These are phyloP conservation scores for Dendryphion nanum DNA, from an alignment of 2,329 filamentous ascomycete species.

Conservation along the genomic window DNA sequence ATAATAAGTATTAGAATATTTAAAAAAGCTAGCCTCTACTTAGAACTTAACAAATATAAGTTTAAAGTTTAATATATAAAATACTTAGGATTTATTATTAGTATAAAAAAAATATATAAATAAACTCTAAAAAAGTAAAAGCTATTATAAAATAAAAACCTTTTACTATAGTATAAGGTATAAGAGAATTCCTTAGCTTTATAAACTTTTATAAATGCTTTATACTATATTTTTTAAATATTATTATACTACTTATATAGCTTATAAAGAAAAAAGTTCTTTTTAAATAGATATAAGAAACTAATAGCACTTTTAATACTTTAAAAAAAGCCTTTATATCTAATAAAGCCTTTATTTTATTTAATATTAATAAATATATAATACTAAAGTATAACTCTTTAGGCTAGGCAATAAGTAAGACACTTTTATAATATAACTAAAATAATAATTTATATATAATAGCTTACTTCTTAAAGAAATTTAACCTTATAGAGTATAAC, in stretches of 20 bases:
- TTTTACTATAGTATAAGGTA: conserved; percentile 2
- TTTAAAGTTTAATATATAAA: conserved; percentile 28
- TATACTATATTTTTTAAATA: not conserved
- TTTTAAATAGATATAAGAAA: not conserved
- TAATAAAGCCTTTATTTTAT: not conserved
- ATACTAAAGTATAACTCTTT: not conserved
- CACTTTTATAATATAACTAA: conserved; percentile 1
- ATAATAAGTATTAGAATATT: conserved; percentile 1
- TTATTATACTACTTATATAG: not conserved
- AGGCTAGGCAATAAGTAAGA: not conserved
- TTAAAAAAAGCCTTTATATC: not conserved
- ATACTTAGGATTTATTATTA: conserved; percentile 22
- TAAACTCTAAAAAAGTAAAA: conserved; percentile 13
- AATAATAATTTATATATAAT: conserved; percentile 10
- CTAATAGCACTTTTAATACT: not conserved
- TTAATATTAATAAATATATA: not conserved
- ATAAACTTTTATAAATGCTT: not conserved
- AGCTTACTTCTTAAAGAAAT: conserved; percentile 22
- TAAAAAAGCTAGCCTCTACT: conserved; percentile 7
- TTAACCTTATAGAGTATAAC: conserved; percentile 22
- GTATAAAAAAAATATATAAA: conserved; percentile 13
- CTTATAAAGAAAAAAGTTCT: not conserved
- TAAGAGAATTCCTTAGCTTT: not conserved
- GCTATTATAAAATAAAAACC: conserved; percentile 6
- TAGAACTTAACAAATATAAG: conserved; percentile 19